A percentile compares a stretch with the other conserved stretches of the same genome.
phyloP scores from a whole-genome alignment of 1,284 basidiomycete genomes.

The Boletus smithii region DNA sequence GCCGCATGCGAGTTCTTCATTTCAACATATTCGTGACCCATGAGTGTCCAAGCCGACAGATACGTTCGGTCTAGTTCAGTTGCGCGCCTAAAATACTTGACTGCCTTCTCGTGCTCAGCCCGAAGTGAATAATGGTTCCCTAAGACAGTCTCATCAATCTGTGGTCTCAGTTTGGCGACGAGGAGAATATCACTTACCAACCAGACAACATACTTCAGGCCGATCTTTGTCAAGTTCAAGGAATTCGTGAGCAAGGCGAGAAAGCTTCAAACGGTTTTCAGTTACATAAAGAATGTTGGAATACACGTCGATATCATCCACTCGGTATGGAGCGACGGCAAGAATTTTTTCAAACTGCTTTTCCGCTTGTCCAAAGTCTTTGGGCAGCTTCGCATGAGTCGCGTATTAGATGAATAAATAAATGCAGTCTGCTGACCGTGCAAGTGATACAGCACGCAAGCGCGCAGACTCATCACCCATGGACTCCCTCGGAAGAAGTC shows the following conservation, averaged over 20 bases:
- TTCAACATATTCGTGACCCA: slow-evolving; percentile 99
- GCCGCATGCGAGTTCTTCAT: slow-evolving; percentile 99
- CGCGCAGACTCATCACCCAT: slow-evolving; percentile 84
- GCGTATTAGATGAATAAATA: not conserved
- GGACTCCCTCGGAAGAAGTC: slow-evolving; percentile 81
- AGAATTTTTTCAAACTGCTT: slow-evolving; percentile 81
- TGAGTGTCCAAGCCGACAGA: slow-evolving; percentile 96
- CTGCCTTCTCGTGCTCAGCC: slow-evolving; percentile 92
- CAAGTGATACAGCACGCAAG: slow-evolving; percentile 85
- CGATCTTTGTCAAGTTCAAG: slow-evolving; percentile 84
- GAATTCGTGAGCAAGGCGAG: slow-evolving; percentile 90
- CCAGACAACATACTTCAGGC: slow-evolving; percentile 92
- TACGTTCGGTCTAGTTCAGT: slow-evolving; percentile 93
- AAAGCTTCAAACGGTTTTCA: slow-evolving; percentile 84
- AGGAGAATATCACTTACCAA: slow-evolving; percentile 60
- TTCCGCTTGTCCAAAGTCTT: slow-evolving; percentile 86
- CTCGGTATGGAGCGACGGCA: slow-evolving; percentile 78
- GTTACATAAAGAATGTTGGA: slow-evolving; percentile 97
- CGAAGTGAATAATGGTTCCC: slow-evolving; percentile 96
- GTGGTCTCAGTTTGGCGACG: no score
- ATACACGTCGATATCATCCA: slow-evolving; percentile 95
- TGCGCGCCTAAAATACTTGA: slow-evolving; percentile 92
- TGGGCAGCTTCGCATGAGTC: slow-evolving; percentile 7
- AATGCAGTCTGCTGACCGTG: slow-evolving; percentile 56
- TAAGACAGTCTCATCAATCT: slow-evolving; percentile 31